phyloP scores from a whole-genome alignment of 1,284 basidiomycete species.

The Pulveroboletus ridleyi region DNA sequence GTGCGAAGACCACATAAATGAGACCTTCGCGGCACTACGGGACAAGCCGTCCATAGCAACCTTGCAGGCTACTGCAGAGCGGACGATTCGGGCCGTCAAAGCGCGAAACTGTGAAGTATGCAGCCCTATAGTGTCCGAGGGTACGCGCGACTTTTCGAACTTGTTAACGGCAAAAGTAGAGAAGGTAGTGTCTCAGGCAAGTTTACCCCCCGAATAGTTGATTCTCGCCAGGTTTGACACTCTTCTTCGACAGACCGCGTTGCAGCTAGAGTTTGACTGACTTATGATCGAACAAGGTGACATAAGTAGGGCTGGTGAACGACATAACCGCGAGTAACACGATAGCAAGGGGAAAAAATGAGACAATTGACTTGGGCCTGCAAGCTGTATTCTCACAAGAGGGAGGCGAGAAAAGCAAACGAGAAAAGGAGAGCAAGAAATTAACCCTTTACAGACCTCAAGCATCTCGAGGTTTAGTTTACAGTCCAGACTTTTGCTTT shows the following conservation, averaged over 20 bases:
- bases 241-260: constrained; percentile 1
- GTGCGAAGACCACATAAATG: constrained; percentile 26
- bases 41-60: constrained; percentile 26
- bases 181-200: constrained; percentile 17
- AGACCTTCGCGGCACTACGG: constrained; percentile 5
- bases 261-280: constrained; percentile 5
- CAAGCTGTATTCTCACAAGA: no score
- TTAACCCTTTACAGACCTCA: no score
- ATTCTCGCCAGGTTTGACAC: background rate
- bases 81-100: constrained; percentile 14
- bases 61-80: constrained; percentile 10
- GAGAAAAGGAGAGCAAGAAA: no score
- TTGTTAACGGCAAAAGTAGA: constrained; percentile 28
- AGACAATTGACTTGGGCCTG: no score
- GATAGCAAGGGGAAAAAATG: no score
- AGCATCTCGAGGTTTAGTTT: background rate
- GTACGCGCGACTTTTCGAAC: constrained; percentile 26
- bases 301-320: no score
- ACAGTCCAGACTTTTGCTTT: constrained; percentile 13
- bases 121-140: constrained; percentile 6
- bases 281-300: no score
- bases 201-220: no score
- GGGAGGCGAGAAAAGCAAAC: no score
- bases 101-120: constrained; percentile 15
- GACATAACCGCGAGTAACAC: no score